These are phyloP conservation scores for Populus alba DNA, from an alignment of 345 rosid genomes.

Conservation along the genomic window DNA sequence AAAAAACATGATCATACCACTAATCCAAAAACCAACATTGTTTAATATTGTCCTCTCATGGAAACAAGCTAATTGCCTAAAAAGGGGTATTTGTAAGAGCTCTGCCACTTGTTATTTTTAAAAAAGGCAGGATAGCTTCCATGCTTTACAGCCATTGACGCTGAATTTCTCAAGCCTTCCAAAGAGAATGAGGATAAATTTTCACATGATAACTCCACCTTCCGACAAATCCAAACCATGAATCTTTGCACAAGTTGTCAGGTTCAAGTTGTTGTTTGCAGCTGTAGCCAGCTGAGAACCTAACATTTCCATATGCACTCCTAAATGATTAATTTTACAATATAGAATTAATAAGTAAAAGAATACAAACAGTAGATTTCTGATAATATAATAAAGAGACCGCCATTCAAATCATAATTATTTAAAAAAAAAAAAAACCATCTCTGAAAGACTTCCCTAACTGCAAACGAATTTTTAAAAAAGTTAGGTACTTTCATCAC, in stretches of 20 bases:
- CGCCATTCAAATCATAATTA: too few species aligned
- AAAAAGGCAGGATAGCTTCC: slow-evolving; percentile 27
- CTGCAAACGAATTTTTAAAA: too few species aligned
- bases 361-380: background rate
- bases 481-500: too few species aligned
- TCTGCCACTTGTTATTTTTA: background rate
- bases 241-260: slow-evolving; percentile 33
- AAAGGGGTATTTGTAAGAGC: background rate
- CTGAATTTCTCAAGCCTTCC: slow-evolving; percentile 54
- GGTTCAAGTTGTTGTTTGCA: slow-evolving; percentile 40
- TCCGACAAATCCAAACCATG: slow-evolving; percentile 46
- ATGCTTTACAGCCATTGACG: slow-evolving; percentile 40
- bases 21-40: too few species aligned
- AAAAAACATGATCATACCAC: too few species aligned
- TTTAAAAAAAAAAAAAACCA: too few species aligned
- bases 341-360: too few species aligned
- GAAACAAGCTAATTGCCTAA: background rate
- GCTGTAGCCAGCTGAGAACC: slow-evolving; percentile 58
- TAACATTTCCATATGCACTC: slow-evolving; percentile 73
- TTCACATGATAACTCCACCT: slow-evolving; percentile 52
- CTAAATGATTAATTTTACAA: background rate
- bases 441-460: too few species aligned
- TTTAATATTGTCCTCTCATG: too few species aligned
- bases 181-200: slow-evolving; percentile 41
- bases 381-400: background rate